Evolutionary conservation across 1,284 basidiomycete genomes (phyloP).

Genomic region (Fomitopsis palustris): DNA sequence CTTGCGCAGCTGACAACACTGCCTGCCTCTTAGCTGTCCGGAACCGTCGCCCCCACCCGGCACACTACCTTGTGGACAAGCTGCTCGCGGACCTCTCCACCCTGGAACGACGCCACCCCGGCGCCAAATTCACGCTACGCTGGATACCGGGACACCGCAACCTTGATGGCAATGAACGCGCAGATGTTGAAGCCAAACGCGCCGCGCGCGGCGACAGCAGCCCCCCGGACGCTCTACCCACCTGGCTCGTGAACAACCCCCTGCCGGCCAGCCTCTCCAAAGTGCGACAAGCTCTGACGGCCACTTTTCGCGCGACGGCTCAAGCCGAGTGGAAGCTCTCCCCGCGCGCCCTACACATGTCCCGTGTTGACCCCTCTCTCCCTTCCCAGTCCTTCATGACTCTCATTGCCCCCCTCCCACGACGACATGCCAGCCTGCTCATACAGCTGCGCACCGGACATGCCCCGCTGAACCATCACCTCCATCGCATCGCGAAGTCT

Average conservation of each 20-base stretch:
- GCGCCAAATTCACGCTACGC: constrained; percentile 4
- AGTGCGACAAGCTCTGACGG: constrained; percentile 2
- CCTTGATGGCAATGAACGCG: constrained; percentile 17
- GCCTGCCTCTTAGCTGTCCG: constrained; percentile 5
- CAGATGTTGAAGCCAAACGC: constrained; percentile 15
- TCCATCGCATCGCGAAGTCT: constrained; percentile 16
- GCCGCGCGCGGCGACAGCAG: constrained; percentile 12
- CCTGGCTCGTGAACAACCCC: constrained; percentile 1
- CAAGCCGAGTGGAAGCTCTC: constrained; percentile 7
- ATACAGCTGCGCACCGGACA: constrained; percentile 29
- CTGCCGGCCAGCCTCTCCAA: constrained; percentile 13
- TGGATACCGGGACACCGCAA: constrained; percentile 19
- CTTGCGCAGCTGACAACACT: constrained; percentile 12
- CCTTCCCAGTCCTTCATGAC: constrained; percentile 4
- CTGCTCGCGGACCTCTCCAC: constrained; percentile 3
- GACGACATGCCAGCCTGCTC: constrained; percentile 17
- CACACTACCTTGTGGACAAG: constrained; percentile 12
- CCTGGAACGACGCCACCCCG: constrained; percentile 2
- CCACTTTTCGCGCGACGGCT: background rate
- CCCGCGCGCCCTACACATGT: background rate
- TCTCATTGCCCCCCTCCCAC: background rate
- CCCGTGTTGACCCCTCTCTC: constrained; percentile 5
- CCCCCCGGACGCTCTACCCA: constrained; percentile 1
- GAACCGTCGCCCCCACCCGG: background rate
- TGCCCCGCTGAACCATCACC: constrained; percentile 23